A percentile compares a stretch with the other conserved stretches of the same genome.
phyloP scores from a whole-genome alignment of 495 filamentous ascomycete genomes.

The Aspergillus homomorphus region DNA sequence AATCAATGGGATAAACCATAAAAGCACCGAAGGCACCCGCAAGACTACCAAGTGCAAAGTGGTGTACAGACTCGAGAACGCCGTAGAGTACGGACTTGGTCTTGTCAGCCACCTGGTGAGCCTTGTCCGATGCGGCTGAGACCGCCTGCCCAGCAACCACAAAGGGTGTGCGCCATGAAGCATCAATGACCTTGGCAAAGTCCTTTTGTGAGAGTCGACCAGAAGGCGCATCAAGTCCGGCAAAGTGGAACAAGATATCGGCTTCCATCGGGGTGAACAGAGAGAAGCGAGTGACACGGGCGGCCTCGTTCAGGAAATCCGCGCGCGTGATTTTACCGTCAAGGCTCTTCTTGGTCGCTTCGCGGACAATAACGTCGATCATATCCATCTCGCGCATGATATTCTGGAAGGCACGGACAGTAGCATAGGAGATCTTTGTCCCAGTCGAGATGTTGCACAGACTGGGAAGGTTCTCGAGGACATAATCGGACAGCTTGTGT shows the following conservation, averaged over 20 bases:
- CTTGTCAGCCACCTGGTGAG: slow-evolving; percentile 47
- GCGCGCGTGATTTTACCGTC: slow-evolving; percentile 92
- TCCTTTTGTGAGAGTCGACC: slow-evolving; percentile 78
- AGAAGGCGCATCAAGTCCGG: slow-evolving; percentile 82
- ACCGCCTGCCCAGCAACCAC: slow-evolving; percentile 38
- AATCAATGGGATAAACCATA: slow-evolving; percentile 98
- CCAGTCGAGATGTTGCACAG: slow-evolving; percentile 92
- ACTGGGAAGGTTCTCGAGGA: slow-evolving; percentile 88
- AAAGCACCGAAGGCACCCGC: slow-evolving; percentile 97
- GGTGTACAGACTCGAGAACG: slow-evolving; percentile 76
- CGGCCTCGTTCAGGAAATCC: slow-evolving; percentile 93
- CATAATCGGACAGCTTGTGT: slow-evolving; percentile 96
- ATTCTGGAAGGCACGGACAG: slow-evolving; percentile 96
- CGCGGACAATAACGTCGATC: slow-evolving; percentile 85
- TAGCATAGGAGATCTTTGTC: slow-evolving; percentile 94
- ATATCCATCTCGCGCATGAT: slow-evolving; percentile 96
- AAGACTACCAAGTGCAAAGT: slow-evolving; percentile 82
- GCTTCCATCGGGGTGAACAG: slow-evolving; percentile 98
- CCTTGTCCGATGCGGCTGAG: slow-evolving; percentile 35
- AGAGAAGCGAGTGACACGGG: slow-evolving; percentile 84
- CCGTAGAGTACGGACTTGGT: slow-evolving; percentile 56
- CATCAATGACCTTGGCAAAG: slow-evolving; percentile 92
- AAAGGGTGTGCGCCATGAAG: slow-evolving; percentile 74
- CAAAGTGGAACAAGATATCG: slow-evolving; percentile 98
- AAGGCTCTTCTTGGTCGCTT: slow-evolving; percentile 74